Conservation (phyloP, 177 flowering plant species). For the Vitis hybrid region DNA sequence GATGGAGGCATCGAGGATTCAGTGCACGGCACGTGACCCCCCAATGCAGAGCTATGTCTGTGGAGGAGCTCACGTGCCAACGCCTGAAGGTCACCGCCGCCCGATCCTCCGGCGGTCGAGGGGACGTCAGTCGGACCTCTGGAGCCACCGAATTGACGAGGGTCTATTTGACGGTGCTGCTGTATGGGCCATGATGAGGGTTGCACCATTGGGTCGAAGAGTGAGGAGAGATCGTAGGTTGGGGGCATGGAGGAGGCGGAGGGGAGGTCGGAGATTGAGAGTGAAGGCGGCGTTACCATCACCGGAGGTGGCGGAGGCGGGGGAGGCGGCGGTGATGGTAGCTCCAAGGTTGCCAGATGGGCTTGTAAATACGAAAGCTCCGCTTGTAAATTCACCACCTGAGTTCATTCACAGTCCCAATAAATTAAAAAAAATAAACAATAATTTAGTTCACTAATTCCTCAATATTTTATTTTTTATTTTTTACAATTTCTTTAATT, state of each 20-base stretch:
- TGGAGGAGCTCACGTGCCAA: slow-evolving; percentile 70
- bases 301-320: slow-evolving; percentile 35
- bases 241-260: slow-evolving; percentile 45
- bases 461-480: too few relatives aligned
- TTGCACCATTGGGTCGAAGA: slow-evolving; percentile 68
- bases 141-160: slow-evolving; percentile 23
- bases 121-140: background rate
- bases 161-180: slow-evolving; percentile 35
- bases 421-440: too few relatives aligned
- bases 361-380: slow-evolving; percentile 89
- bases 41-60: slow-evolving; percentile 40
- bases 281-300: slow-evolving; percentile 30
- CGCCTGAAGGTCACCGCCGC: slow-evolving; percentile 70
- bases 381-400: slow-evolving; percentile 93
- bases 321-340: slow-evolving; percentile 62
- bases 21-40: slow-evolving; percentile 24
- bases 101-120: background rate
- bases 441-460: too few relatives aligned
- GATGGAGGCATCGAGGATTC: slow-evolving; percentile 38
- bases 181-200: slow-evolving; percentile 52
- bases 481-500: too few relatives aligned
- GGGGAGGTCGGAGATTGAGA: slow-evolving; percentile 60
- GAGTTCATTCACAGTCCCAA: background rate
- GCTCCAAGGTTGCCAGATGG: slow-evolving; percentile 76
- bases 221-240: slow-evolving; percentile 64